These are phyloP conservation scores for Phytophthora cactorum DNA, from an alignment of 352 stramenopile species.

Conservation along the genomic window DNA sequence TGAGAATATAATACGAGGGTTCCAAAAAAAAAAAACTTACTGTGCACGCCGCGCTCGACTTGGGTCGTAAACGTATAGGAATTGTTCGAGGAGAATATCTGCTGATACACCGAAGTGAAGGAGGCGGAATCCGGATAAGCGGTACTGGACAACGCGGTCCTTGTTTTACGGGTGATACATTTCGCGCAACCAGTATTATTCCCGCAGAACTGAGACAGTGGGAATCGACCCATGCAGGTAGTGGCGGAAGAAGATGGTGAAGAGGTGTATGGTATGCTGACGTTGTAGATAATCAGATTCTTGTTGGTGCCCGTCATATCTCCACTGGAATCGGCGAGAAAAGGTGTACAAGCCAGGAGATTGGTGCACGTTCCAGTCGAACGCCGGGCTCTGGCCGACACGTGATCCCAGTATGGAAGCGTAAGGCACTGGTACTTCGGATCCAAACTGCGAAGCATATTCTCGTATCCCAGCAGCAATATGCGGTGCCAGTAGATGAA, in stretches of 20 bases:
- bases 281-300: conserved; percentile 18
- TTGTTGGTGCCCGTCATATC: conserved; percentile 17
- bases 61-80: conserved; percentile 31
- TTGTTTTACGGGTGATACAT: conserved; percentile 42
- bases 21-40: conserved; percentile 34
- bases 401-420: conserved; percentile 66
- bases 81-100: conserved; percentile 48
- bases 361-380: conserved; percentile 33
- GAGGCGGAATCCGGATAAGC: conserved; percentile 47
- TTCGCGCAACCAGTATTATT: conserved; percentile 40
- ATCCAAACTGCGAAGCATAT: conserved; percentile 67
- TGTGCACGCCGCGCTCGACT: conserved; percentile 58
- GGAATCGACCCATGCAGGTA: conserved; percentile 37
- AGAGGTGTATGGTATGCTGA: conserved; percentile 1
- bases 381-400: conserved; percentile 33
- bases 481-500: conserved; percentile 83
- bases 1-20: background rate
- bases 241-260: conserved; percentile 21
- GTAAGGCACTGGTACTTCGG: conserved; percentile 59
- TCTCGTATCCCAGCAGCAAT: conserved; percentile 69
- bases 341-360: conserved; percentile 45
- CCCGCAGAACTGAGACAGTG: conserved; percentile 56
- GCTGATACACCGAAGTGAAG: conserved; percentile 38
- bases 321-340: conserved; percentile 45
- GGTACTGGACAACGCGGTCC: conserved; percentile 9